phyloP scores from a whole-genome alignment of 345 rosid species.

The Eucalyptus tenuipes region DNA sequence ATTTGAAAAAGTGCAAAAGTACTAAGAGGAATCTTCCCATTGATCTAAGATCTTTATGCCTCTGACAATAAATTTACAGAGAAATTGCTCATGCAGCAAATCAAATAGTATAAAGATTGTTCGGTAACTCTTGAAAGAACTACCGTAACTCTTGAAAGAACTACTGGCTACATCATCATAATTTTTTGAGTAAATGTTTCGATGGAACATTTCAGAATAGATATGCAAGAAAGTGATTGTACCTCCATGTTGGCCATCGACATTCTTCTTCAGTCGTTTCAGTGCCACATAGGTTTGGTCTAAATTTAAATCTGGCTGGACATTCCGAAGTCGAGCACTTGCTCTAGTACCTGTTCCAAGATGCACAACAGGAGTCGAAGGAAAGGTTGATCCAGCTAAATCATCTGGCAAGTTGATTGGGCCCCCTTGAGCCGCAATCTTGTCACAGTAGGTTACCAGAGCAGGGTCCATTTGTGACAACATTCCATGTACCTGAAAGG shows the following conservation, averaged over 20 bases:
- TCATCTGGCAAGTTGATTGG: slow-evolving; percentile 73
- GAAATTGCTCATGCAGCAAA: background rate
- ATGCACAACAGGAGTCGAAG: slow-evolving; percentile 66
- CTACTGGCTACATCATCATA: background rate
- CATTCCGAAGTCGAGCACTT: slow-evolving; percentile 94
- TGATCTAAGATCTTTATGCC: background rate
- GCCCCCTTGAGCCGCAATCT: slow-evolving; percentile 85
- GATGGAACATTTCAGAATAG: background rate
- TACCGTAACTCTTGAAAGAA: background rate
- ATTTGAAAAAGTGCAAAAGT: background rate
- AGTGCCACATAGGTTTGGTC: slow-evolving; percentile 67
- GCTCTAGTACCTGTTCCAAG: slow-evolving; percentile 70
- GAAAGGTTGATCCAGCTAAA: slow-evolving; percentile 44
- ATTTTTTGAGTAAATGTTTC: background rate
- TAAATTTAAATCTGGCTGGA: slow-evolving; percentile 67
- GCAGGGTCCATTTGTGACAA: slow-evolving; percentile 99
- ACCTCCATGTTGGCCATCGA: slow-evolving; percentile 52
- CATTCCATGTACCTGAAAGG: slow-evolving; percentile 87
- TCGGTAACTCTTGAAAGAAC: background rate
- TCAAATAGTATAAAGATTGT: background rate
- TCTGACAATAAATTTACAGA: background rate
- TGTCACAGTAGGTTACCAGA: slow-evolving; percentile 69
- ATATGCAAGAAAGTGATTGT: background rate
- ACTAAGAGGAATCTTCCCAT: background rate
- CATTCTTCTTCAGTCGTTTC: slow-evolving; percentile 68